A percentile compares a stretch with the other conserved stretches of the same genome.
Conservation (phyloP, 1,139 yeast species). For the Saccharomyces pastorianus region DNA sequence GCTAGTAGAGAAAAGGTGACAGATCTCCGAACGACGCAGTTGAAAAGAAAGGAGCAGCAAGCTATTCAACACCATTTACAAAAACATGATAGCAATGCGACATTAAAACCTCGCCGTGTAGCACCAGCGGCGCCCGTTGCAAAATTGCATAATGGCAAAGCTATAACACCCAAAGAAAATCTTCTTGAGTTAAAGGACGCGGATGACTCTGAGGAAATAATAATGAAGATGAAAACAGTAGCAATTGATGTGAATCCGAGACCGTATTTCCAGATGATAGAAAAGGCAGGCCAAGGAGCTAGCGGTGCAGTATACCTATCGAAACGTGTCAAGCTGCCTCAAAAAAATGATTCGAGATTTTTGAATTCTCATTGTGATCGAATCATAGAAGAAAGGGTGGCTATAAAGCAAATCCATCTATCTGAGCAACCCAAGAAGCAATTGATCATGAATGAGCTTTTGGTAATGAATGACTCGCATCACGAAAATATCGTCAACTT, state of each 20-base stretch:
- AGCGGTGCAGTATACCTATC: constrained; percentile 93
- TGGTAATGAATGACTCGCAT: constrained; percentile 86
- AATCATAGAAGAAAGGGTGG: constrained; percentile 43
- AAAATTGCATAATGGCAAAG: not conserved
- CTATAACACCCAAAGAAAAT: not conserved
- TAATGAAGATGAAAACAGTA: constrained; percentile 73
- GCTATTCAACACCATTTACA: not conserved
- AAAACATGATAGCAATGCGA: not conserved
- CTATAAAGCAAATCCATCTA: constrained; percentile 89
- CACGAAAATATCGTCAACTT: constrained; percentile 88
- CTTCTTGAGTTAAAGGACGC: constrained; percentile 38
- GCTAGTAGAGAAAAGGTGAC: not conserved
- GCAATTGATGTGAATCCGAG: constrained; percentile 76
- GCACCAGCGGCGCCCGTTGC: not conserved
- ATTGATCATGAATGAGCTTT: constrained; percentile 79
- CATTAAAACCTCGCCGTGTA: not conserved
- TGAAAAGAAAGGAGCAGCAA: not conserved
- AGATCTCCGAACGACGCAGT: not conserved
- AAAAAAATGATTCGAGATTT: constrained; percentile 17
- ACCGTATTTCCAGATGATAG: constrained; percentile 72
- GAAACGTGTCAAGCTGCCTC: constrained; percentile 41
- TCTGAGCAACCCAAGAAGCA: constrained; percentile 89
- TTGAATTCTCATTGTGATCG: constrained; percentile 10
- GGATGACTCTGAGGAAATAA: constrained; percentile 62
- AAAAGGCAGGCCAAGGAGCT: constrained; percentile 96